phyloP scores from a whole-genome alignment of 2,329 filamentous ascomycete species.

The Seiridium unicorne region DNA sequence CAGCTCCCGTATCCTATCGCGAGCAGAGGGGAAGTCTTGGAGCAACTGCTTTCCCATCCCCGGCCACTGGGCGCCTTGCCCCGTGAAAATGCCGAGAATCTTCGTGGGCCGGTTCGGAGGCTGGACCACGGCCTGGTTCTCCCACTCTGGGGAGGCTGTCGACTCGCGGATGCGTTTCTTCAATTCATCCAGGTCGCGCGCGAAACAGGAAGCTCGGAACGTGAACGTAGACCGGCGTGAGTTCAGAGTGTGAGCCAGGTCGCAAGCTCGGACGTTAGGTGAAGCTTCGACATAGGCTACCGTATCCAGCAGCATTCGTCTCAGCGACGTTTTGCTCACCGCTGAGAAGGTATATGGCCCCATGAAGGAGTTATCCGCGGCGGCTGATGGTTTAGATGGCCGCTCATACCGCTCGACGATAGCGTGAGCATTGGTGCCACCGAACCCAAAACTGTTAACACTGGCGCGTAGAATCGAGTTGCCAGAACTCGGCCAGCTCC shows the following conservation, averaged over 20 bases:
- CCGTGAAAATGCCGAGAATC: conserved; percentile 25
- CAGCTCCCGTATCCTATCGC: conserved; percentile 12
- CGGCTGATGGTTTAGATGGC: conserved; percentile 8
- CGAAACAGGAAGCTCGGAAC: no score
- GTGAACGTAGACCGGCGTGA: no score
- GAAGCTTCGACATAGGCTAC: no score
- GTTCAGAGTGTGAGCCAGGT: no score
- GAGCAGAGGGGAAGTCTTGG: conserved; percentile 14
- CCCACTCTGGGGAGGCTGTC: no score
- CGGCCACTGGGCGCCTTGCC: conserved; percentile 36
- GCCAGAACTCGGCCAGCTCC: not conserved
- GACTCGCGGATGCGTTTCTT: no score
- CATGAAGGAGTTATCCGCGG: not conserved
- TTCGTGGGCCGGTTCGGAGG: not conserved
- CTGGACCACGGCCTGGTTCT: not conserved
- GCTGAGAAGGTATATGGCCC: no score
- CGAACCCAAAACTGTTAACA: conserved; percentile 21
- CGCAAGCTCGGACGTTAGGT: no score
- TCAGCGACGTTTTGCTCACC: no score
- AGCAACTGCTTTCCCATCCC: conserved; percentile 32
- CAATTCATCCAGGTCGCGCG: no score
- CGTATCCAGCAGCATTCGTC: no score
- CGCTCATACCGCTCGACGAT: conserved; percentile 15
- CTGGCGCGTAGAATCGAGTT: conserved; percentile 7
- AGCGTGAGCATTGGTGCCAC: conserved; percentile 18